phyloP scores from a whole-genome alignment of 345 rosid species.

The Arabidopsis suecica region DNA sequence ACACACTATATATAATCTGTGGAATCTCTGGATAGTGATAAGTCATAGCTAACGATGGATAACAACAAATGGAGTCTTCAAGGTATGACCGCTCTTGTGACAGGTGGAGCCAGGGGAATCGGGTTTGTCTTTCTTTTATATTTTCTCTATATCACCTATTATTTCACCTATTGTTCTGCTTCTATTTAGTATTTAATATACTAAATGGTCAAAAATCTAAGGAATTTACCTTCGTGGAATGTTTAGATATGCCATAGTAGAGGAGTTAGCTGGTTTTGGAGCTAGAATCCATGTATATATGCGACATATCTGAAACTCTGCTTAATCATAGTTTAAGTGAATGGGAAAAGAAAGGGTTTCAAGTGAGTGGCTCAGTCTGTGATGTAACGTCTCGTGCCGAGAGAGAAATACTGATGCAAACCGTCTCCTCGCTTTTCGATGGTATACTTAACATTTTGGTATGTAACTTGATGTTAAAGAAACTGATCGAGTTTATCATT shows the following conservation, averaged over 20 bases:
- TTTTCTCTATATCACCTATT: neutral
- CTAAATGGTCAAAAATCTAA: neutral
- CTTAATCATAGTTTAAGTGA: conserved; percentile 25
- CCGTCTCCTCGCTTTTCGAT: conserved; percentile 7
- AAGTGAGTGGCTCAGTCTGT: conserved; percentile 32
- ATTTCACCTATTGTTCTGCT: neutral
- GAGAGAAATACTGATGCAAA: conserved; percentile 34
- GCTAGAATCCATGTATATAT: conserved; percentile 27
- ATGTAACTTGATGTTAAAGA: neutral
- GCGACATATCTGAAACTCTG: neutral
- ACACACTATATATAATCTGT: neutral
- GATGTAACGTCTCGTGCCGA: conserved; percentile 30
- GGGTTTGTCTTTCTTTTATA: conserved; percentile 31
- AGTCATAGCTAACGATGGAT: conserved; percentile 11
- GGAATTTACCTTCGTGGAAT: neutral
- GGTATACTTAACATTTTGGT: conserved; percentile 29
- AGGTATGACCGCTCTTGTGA: conserved; percentile 55
- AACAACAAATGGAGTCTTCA: conserved; percentile 55
- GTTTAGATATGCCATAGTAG: conserved; percentile 32
- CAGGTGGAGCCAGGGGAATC: conserved; percentile 51
- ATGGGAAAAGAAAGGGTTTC: conserved; percentile 37
- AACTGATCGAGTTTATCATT: neutral
- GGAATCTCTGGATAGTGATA: neutral
- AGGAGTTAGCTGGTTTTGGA: conserved; percentile 32
- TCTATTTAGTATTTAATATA: neutral